Evolutionary conservation across 2,329 filamentous ascomycete genomes (phyloP), one percentile per base, ranked within the genome.

Genomic region (Coniella vitis): DNA sequence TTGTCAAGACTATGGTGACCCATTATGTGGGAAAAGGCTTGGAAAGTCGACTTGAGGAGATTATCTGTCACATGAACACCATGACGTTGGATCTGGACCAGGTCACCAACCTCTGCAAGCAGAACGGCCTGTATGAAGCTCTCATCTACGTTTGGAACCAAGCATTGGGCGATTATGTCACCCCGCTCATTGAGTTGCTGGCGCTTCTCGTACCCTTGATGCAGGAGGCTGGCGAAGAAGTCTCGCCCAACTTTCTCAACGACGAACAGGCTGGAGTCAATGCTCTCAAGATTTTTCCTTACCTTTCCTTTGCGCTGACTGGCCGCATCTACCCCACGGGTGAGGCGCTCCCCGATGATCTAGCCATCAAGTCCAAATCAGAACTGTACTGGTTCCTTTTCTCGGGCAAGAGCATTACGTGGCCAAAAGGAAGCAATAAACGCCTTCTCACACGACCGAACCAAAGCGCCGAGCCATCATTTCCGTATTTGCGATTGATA

Each of bases 81-180:
- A 74, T 80, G 13, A 95, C 90, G 0, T 83, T 98, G 62, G 94
- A 98, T 63, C 83, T 98, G 57, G 91, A 98, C 63, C 88, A 97
- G 65, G 82, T 95, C 50, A 96, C 91, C 0, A 78, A 79, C 12
- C 73, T 98, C 20, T 98, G 93, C 74, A 95, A 93, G 64, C 85
- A 91, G 62, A 84, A 97, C 64, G 81, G 86, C 56, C 76, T 98
- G 4, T 98, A 96, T 61, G 94, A 98, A 66, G 94, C 93, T 2
- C 78, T 96, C 49, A 90, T 94, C 38, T 96, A 97, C 63, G 87
- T 98, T 48, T 98, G 93, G 93, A 97, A 95, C 53, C 85, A 88
- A 64, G 90, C 89, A 3, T 72, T 98, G 22, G 73, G 75, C 54
- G 94, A 98, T 65, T 96, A 94, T 60, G 83, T 96, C 54, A 94